These are phyloP conservation scores for Achaetomium macrosporum DNA, from an alignment of 2,329 filamentous ascomycete species.

Conservation along the genomic window DNA sequence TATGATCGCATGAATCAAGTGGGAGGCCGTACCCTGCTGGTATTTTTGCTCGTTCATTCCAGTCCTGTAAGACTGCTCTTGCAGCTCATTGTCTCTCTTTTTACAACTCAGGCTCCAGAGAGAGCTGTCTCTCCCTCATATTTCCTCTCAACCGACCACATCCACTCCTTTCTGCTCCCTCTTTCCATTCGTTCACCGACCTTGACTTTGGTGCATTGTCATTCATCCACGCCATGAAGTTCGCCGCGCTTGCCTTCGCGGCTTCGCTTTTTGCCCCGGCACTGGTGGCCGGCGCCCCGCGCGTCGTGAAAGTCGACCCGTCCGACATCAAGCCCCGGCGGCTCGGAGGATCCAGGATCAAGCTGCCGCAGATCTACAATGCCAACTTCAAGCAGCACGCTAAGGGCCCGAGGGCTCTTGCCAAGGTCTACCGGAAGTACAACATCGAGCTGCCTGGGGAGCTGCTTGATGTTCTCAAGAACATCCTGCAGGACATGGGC, in stretches of 20 bases:
- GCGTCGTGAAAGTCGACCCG: slow-evolving; percentile 25
- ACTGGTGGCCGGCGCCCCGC: slow-evolving; percentile 29
- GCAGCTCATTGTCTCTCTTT: background rate
- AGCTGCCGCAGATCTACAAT: slow-evolving; percentile 36
- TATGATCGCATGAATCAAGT: slow-evolving; percentile 1
- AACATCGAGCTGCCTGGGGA: slow-evolving; percentile 32
- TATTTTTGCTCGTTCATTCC: no score
- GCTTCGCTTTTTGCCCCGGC: slow-evolving; percentile 28
- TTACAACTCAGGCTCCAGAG: background rate
- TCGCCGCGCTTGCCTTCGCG: slow-evolving; percentile 30
- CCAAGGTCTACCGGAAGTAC: slow-evolving; percentile 37
- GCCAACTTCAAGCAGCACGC: slow-evolving; percentile 30
- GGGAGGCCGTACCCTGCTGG: background rate
- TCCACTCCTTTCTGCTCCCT: background rate
- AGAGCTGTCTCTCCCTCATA: no score
- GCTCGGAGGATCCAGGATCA: slow-evolving; percentile 36
- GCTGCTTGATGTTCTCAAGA: slow-evolving; percentile 30
- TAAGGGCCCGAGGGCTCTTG: slow-evolving; percentile 35
- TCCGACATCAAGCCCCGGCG: slow-evolving; percentile 31
- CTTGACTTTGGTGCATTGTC: background rate
- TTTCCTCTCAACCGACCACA: background rate
- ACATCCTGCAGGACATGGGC: slow-evolving; percentile 31
- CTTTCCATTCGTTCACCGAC: background rate
- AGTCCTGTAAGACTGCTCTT: background rate
- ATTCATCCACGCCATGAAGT: slow-evolving; percentile 30